These are phyloP conservation scores for Mucuna pruriens DNA, from an alignment of 306 rosid genomes.

Conservation along the genomic window DNA sequence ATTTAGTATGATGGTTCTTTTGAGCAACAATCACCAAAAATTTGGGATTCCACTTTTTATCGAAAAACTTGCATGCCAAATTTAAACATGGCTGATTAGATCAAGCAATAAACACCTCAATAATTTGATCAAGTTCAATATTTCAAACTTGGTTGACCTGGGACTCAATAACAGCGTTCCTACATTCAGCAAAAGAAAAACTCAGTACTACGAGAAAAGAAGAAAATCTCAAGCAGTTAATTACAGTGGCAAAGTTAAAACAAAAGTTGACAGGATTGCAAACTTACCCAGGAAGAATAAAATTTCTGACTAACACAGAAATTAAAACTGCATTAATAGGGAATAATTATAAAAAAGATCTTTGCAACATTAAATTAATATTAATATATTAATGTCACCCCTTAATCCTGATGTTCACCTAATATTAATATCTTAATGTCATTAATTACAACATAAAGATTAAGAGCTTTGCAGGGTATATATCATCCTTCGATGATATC, in stretches of 20 bases:
- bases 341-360: too few species aligned
- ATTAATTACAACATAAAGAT: too few species aligned
- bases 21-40: conserved; percentile 88
- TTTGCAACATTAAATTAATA: too few species aligned
- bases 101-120: conserved; percentile 62
- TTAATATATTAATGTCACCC: too few species aligned
- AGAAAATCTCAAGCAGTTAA: not conserved
- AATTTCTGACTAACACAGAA: too few species aligned
- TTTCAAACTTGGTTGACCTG: conserved; percentile 92
- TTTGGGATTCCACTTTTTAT: conserved; percentile 83
- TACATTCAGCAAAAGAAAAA: conserved; percentile 25
- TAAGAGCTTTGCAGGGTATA: too few species aligned
- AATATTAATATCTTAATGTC: too few species aligned
- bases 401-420: too few species aligned
- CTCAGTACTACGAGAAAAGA: not conserved
- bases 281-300: too few species aligned
- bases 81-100: not conserved
- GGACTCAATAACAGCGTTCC: conserved; percentile 97
- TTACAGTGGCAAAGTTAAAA: not conserved
- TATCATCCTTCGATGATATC: too few species aligned
- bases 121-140: conserved; percentile 77
- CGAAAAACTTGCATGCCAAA: conserved; percentile 87
- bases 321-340: too few species aligned
- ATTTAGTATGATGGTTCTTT: conserved; percentile 90
- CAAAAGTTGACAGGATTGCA: too few species aligned